A percentile compares a stretch with the other conserved stretches of the same genome.
phyloP scores from a whole-genome alignment of 2,329 filamentous ascomycete genomes.

The Ophiostoma australiae region DNA sequence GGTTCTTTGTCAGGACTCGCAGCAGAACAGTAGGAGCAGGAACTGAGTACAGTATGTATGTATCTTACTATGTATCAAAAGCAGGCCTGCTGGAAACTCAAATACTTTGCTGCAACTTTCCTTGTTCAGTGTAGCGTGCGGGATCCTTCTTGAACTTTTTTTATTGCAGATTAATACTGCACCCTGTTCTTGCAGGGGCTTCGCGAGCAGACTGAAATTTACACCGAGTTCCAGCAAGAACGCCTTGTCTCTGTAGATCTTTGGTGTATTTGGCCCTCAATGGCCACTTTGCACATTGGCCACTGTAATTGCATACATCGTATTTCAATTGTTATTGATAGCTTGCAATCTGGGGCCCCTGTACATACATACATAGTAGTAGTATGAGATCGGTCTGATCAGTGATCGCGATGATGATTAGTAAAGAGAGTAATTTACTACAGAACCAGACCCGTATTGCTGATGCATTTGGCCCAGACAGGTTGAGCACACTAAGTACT shows the following conservation, averaged over 20 bases:
- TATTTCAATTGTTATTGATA: not conserved
- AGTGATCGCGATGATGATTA: not conserved
- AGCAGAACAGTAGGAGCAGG: too few species aligned
- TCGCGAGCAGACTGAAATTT: not conserved
- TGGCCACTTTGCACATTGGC: too few species aligned
- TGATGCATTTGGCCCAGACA: too few species aligned
- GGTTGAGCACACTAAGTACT: too few species aligned
- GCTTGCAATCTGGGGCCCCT: not conserved
- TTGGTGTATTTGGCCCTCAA: not conserved
- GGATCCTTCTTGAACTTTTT: not conserved
- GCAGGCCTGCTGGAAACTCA: not conserved
- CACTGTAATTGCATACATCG: too few species aligned
- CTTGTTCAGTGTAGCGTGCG: not conserved
- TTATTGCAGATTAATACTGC: not conserved
- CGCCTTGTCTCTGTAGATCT: slow-evolving; percentile 3
- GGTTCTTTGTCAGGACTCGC: not conserved
- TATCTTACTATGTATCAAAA: too few species aligned
- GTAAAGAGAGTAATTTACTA: not conserved
- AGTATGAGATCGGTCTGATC: not conserved
- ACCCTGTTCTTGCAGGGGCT: not conserved
- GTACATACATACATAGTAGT: too few species aligned
- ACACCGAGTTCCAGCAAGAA: not conserved
- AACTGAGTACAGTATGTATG: too few species aligned
- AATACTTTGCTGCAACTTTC: not conserved
- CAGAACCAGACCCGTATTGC: not conserved